These are phyloP conservation scores for Sporothrix brasiliensis DNA, from an alignment of 2,329 filamentous ascomycete species.

Conservation along the genomic window DNA sequence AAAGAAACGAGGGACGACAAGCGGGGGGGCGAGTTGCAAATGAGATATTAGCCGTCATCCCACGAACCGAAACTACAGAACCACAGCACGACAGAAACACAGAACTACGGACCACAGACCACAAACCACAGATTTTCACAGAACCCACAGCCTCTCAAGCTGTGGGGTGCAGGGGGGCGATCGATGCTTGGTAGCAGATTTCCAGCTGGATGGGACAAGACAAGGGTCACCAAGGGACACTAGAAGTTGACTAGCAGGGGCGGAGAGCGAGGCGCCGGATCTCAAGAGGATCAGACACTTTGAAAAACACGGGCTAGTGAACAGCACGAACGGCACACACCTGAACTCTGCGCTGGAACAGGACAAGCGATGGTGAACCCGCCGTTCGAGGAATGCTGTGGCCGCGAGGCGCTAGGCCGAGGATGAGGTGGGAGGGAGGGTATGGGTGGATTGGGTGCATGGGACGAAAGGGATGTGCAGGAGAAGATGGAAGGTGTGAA, in stretches of 20 bases:
- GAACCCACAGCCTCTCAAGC: neutral
- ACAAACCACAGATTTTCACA: neutral
- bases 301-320: constrained; percentile 13
- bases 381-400: constrained; percentile 19
- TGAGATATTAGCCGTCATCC: neutral
- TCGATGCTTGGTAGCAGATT: constrained; percentile 4
- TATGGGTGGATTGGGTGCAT: neutral
- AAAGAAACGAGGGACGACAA: neutral
- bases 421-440: neutral
- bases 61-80: neutral
- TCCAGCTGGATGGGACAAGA: constrained; percentile 23
- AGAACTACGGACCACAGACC: neutral
- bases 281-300: constrained; percentile 20
- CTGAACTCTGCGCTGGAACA: neutral
- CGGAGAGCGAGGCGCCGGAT: constrained; percentile 3
- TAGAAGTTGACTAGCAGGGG: neutral
- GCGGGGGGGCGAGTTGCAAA: neutral
- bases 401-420: constrained; percentile 5
- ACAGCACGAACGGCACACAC: neutral
- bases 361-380: constrained; percentile 15
- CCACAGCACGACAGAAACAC: neutral
- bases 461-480: neutral
- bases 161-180: neutral
- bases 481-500: neutral
- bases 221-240: neutral